Percentiles rank a stretch among this genome's conserved stretches.
Conservation (phyloP, 345 rosid genomes). For the Citrus trifoliata region DNA sequence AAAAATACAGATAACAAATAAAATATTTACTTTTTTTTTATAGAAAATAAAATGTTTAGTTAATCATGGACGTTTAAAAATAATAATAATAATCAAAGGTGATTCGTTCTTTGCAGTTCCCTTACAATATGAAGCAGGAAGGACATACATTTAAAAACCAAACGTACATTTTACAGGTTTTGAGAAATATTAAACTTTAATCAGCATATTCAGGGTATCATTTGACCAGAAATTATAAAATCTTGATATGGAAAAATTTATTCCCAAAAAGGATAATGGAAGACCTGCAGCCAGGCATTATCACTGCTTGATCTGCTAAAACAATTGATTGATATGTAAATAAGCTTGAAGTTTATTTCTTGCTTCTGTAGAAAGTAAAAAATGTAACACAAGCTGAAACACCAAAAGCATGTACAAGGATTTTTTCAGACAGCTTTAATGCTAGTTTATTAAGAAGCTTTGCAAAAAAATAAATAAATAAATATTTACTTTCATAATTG, state of each 20-base stretch:
- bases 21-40: not conserved
- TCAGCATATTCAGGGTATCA: not conserved
- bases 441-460: not conserved
- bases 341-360: not conserved
- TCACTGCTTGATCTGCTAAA: not conserved
- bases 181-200: not conserved
- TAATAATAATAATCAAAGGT: not conserved
- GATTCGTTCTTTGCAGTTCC: not conserved
- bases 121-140: not conserved
- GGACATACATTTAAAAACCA: not conserved
- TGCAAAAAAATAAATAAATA: not conserved
- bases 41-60: no score
- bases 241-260: not conserved
- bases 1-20: not conserved
- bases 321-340: not conserved
- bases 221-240: not conserved
- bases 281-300: not conserved
- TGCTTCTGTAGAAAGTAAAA: not conserved
- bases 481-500: no score
- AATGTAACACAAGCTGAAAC: not conserved
- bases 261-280: not conserved
- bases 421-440: not conserved
- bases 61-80: not conserved
- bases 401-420: not conserved
- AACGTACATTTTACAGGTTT: not conserved